phyloP scores from a whole-genome alignment of 352 stramenopile species.

The Pythium scleroteichum region DNA sequence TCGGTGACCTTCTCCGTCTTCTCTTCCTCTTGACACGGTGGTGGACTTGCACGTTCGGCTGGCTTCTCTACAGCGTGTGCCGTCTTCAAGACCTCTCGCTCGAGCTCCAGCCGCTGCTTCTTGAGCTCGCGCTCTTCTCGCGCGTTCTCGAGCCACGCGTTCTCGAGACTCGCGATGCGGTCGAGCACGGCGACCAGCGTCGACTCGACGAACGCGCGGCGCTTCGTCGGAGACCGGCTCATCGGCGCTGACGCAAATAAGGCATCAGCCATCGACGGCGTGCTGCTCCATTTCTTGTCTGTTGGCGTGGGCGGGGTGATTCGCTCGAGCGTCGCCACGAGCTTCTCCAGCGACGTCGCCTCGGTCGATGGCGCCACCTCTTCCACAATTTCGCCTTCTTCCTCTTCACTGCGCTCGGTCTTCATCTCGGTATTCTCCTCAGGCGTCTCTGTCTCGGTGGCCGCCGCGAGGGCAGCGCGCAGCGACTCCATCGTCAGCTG shows the following conservation, averaged over 20 bases:
- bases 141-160: conserved; percentile 12
- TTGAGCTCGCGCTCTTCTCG: conserved; percentile 12
- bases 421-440: background rate
- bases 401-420: background rate
- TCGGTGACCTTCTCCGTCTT: background rate
- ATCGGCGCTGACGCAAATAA: background rate
- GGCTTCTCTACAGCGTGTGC: background rate
- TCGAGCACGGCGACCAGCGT: conserved; percentile 11
- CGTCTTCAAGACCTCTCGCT: background rate
- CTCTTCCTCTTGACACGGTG: no score
- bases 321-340: background rate
- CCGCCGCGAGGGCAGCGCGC: background rate
- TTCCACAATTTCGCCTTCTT: background rate
- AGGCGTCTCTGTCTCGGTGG: background rate
- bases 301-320: background rate
- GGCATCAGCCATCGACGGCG: background rate
- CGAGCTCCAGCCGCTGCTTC: background rate
- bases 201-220: conserved; percentile 13
- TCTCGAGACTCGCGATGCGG: conserved; percentile 10
- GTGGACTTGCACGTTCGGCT: background rate
- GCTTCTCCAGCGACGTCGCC: background rate
- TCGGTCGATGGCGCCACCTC: background rate
- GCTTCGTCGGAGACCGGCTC: background rate
- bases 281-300: background rate
- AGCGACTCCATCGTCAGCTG: background rate